Evolutionary conservation across 768 basidiomycete species (phyloP).

Genomic region (Suillus bovinus): DNA sequence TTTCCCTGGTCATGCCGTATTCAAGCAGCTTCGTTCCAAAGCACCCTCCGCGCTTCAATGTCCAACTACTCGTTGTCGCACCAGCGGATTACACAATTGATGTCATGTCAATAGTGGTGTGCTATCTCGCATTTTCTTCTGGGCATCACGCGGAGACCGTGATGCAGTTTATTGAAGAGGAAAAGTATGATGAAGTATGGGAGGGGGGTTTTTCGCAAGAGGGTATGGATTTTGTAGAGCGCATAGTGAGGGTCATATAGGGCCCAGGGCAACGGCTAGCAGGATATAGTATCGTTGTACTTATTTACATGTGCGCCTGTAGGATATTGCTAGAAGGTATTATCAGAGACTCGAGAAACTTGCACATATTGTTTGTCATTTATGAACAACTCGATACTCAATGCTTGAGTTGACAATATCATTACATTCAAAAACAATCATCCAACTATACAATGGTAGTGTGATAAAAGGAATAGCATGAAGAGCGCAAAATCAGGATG

Average conservation of each 20-base stretch:
- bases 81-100: conserved; percentile 32
- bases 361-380: too few relatives aligned
- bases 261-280: not conserved
- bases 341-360: not conserved
- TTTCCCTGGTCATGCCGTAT: conserved; percentile 41
- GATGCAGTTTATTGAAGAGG: conserved; percentile 25
- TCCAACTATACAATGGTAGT: too few relatives aligned
- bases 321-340: not conserved
- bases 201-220: conserved; percentile 27
- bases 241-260: conserved; percentile 23
- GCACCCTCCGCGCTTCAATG: conserved; percentile 4
- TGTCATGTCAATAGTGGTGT: conserved; percentile 27
- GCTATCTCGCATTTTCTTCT: conserved; percentile 31
- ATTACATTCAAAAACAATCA: too few relatives aligned
- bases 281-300: not conserved
- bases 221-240: conserved; percentile 26
- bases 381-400: too few relatives aligned
- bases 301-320: not conserved
- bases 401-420: too few relatives aligned
- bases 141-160: conserved; percentile 21
- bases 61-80: conserved; percentile 28
- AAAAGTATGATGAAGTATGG: conserved; percentile 28
- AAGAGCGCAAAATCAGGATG: too few relatives aligned
- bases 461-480: too few relatives aligned
- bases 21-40: conserved; percentile 8